These are phyloP conservation scores for Kalmusia sp. DNA, from an alignment of 2,329 filamentous ascomycete genomes.

Conservation along the genomic window DNA sequence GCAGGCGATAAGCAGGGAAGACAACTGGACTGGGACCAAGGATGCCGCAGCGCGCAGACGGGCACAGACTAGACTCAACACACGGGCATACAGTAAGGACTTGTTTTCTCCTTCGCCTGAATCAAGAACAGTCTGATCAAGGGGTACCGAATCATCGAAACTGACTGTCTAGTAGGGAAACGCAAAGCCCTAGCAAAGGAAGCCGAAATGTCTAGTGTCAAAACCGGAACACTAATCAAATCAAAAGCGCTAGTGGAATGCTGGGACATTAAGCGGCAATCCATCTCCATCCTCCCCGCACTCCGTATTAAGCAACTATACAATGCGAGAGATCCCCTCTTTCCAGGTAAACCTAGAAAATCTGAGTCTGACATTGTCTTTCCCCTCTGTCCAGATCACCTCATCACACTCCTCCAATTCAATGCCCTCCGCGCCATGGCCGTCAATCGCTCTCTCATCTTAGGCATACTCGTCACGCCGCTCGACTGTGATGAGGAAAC, in stretches of 20 bases:
- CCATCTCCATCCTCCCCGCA: conserved; percentile 2
- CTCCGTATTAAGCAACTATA: not conserved
- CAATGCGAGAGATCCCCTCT: not conserved
- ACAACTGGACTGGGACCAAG: conserved; percentile 14
- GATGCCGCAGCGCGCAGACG: conserved; percentile 8
- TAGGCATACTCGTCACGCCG: not conserved
- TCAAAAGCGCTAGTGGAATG: conserved; percentile 4
- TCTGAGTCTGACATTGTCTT: conserved; percentile 3
- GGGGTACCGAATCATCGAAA: not conserved
- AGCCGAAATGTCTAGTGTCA: not conserved
- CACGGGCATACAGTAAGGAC: conserved; percentile 13
- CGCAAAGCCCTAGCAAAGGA: conserved; percentile 11
- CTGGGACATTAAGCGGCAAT: conserved; percentile 5
- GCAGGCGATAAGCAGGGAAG: not conserved
- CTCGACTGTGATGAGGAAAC: conserved; percentile 1
- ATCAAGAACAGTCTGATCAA: not conserved
- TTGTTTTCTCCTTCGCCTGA: not conserved
- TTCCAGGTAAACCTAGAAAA: not conserved
- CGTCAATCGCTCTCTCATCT: conserved; percentile 35
- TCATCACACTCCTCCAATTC: conserved; percentile 47
- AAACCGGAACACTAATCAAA: not conserved
- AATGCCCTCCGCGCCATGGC: conserved; percentile 46
- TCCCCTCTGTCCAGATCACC: conserved; percentile 31
- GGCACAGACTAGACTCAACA: conserved; percentile 14
- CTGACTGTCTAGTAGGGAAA: conserved; percentile 7